Base-by-base conservation (phyloP, 1,284 basidiomycete genomes). In the Microbotryum intermedium region DNA sequence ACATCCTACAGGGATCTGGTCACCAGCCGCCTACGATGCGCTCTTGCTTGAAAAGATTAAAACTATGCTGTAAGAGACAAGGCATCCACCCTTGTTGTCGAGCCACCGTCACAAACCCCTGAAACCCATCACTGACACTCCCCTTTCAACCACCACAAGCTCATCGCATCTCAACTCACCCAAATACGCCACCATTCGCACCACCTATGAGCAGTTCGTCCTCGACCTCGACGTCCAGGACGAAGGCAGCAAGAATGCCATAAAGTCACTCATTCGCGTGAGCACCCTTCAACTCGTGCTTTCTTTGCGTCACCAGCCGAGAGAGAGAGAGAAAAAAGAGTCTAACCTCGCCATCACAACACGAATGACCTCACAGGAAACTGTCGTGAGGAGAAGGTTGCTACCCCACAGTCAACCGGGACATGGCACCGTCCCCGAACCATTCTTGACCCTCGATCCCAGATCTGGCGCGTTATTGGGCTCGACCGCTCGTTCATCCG, bases 41-140 rank as follows among this genome's bases (percentile, higher is more conserved):
- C 60, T 61, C 5, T 23, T 65, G 3, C 55, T 65, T 20, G 53
- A 57, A 13, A 65, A 65, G 47, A 34, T 51, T 39, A 65, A 65
- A 34, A 50, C 53, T 10, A 53, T 65, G 6, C 28, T 65, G 20
- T 51, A 62, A 21, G 60, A 21, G n/a, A n/a, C n/a, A n/a, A n/a
- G n/a, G n/a, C n/a, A n/a, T n/a, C n/a, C n/a, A n/a, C n/a, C n/a
- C n/a, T n/a, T n/a, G n/a, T n/a, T n/a, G n/a, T n/a, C n/a, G n/a
- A n/a, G n/a, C n/a, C n/a, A n/a, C n/a, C n/a, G n/a, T n/a, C n/a
- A n/a, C n/a, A n/a, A n/a, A n/a, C 26, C 13, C 21, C 2, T 30
- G 13, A 4, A 34, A 16, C 7, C 29, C 18, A 6, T 21, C 6
- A n/a, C 29, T 51, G 29, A 39, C 30, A 5, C 13, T 39, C 13